Evolutionary conservation across 176 grass and related monocot species (phyloP).

Genomic region (Phragmites australis): DNA sequence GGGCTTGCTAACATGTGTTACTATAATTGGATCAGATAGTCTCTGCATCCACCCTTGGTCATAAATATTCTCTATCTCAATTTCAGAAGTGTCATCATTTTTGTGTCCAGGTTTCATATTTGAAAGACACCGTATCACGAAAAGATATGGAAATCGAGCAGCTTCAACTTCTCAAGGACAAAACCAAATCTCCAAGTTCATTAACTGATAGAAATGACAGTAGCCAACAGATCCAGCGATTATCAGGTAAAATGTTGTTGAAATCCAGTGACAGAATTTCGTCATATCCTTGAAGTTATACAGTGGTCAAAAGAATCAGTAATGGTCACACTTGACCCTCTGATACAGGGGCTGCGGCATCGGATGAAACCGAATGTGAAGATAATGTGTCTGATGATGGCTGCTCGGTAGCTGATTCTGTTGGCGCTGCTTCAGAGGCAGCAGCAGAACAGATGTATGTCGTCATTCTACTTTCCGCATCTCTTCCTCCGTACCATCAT

Average conservation of each 20-base stretch:
- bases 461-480: not conserved
- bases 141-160: conserved; percentile 89
- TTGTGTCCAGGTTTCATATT: conserved; percentile 71
- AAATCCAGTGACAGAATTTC: conserved; percentile 18
- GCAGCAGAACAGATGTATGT: conserved; percentile 47
- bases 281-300: conserved; percentile 38
- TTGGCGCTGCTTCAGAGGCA: conserved; percentile 59
- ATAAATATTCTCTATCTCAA: too few relatives aligned
- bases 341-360: conserved; percentile 37
- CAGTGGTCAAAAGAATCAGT: conserved; percentile 31
- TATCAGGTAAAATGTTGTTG: conserved; percentile 25
- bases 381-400: conserved; percentile 75
- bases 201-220: conserved; percentile 39
- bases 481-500: not conserved
- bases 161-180: conserved; percentile 63
- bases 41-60: not conserved
- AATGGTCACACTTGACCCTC: conserved; percentile 1
- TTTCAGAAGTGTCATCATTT: conserved; percentile 5
- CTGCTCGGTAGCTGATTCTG: conserved; percentile 53
- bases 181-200: conserved; percentile 50
- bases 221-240: conserved; percentile 40
- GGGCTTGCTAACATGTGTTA: not conserved
- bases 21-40: not conserved
- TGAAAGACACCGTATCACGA: conserved; percentile 73
- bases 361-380: conserved; percentile 53